Evolutionary conservation across 352 stramenopile genomes (phyloP), one percentile per base, ranked within the genome.

Genomic region (Phytopythium vexans): DNA sequence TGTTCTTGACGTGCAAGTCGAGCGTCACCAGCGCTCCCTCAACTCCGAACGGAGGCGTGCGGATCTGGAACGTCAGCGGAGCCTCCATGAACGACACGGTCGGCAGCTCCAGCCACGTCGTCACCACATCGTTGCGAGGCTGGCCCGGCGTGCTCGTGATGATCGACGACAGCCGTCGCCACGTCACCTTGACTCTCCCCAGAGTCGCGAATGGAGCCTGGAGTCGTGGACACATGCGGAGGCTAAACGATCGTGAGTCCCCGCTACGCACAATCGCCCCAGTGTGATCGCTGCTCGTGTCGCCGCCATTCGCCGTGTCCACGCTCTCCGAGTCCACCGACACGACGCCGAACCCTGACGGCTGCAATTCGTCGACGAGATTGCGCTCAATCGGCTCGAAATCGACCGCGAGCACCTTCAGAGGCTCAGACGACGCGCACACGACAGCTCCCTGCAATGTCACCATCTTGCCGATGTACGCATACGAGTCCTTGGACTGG

Each of bases 1-100:
- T 90, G 71, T 95, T 95, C 32, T 64, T 66, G 33, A 92, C 62
- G 7, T 60, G 58, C 32, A 95, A 60, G 34, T 82, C 66, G 56
- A 92, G 71, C 32, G 60, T 56, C 15, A 84, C 64, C 16, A 92
- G 34, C 9, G 72, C 46, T 6, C 82, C 82, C 44, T 92, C 77
- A 10, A 89, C 58, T n/a, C 77, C 85, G 64, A 88, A 95, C 32
- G 75, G 56, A 15, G 85, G 85, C 21, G 79, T 86, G 31, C 80
- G 56, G 10, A 95, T 61, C 11, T 68, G 66, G 41, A 93, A 74
- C 7, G 70, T 88, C 36, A 95, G 52, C 0, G 85, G 85, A 5
- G 74, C 59, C 3, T 84, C 66, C 8, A 90, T 62, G 49, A 95
- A 95, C 16, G 79, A 75, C 10, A 93, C 66, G 8, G 60, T 70